A percentile compares a stretch with the other conserved stretches of the same genome.
Conservation (phyloP, 768 basidiomycete genomes). For the Pulveroboletus ravenelii region DNA sequence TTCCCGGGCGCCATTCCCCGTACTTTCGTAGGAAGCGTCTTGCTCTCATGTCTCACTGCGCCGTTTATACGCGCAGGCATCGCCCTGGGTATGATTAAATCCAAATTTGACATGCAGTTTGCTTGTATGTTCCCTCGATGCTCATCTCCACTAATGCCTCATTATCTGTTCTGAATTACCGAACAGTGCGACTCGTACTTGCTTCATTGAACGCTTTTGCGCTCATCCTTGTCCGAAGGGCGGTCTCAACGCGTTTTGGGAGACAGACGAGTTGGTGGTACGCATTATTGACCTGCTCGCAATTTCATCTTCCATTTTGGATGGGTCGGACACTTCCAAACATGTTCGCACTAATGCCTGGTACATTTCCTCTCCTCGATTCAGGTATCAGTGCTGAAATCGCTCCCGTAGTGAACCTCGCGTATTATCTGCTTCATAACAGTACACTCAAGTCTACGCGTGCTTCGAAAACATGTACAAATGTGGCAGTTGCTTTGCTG, state of each 20-base stretch:
- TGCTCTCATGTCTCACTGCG: constrained; percentile 55
- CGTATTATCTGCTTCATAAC: constrained; percentile 45
- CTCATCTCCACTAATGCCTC: neutral
- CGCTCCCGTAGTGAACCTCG: constrained; percentile 45
- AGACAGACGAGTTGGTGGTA: constrained; percentile 52
- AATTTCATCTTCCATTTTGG: constrained; percentile 93
- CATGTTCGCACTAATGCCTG: constrained; percentile 81
- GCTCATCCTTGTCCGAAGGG: constrained; percentile 59
- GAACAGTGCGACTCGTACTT: constrained; percentile 68
- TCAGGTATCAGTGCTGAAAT: neutral
- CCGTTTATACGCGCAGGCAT: constrained; percentile 45
- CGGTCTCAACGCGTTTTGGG: constrained; percentile 63
- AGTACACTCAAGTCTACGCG: constrained; percentile 35
- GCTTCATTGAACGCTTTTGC: constrained; percentile 59
- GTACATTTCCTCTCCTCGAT: constrained; percentile 38
- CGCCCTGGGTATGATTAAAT: constrained; percentile 38
- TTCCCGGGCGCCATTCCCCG: constrained; percentile 90
- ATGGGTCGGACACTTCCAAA: constrained; percentile 92
- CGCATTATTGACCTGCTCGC: constrained; percentile 64
- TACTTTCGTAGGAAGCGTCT: constrained; percentile 74
- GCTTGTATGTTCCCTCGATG: constrained; percentile 43
- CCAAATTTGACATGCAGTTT: constrained; percentile 69
- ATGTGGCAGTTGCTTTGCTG: constrained; percentile 52
- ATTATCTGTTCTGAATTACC: neutral
- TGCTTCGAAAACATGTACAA: constrained; percentile 33